phyloP scores from a whole-genome alignment of 306 rosid genomes.

The Inga leiocalycina region DNA sequence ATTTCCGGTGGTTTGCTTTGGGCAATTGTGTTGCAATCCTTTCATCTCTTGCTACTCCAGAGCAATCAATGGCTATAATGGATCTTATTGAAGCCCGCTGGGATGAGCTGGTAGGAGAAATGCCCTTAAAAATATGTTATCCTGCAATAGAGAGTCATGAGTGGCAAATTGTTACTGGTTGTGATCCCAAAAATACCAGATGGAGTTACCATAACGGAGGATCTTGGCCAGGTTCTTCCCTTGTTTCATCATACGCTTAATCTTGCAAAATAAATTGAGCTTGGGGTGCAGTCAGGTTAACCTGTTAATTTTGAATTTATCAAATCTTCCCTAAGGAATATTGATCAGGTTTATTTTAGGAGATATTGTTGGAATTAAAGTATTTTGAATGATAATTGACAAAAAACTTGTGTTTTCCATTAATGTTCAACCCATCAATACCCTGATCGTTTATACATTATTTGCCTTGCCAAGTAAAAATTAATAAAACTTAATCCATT shows the following conservation, averaged over 20 bases:
- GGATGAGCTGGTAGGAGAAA: slow-evolving; percentile 96
- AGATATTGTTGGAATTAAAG: not conserved
- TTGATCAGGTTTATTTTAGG: not conserved
- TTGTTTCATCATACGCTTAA: slow-evolving; percentile 30
- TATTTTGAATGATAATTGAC: not conserved
- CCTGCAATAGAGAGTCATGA: slow-evolving; percentile 93
- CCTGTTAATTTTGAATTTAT: not conserved
- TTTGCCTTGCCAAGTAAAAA: not conserved
- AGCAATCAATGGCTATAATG: slow-evolving; percentile 92
- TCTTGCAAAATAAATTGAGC: slow-evolving; percentile 27
- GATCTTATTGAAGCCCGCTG: slow-evolving; percentile 92
- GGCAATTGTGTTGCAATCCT: slow-evolving; percentile 91
- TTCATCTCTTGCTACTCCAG: slow-evolving; percentile 85
- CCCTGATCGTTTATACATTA: not conserved
- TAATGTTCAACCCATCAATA: not conserved
- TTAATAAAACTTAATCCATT: not conserved
- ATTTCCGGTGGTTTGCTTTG: slow-evolving; percentile 91
- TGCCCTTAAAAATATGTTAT: slow-evolving; percentile 82
- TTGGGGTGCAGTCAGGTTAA: not conserved
- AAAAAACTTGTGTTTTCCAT: not conserved
- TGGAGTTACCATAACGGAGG: slow-evolving; percentile 99
- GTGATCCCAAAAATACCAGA: slow-evolving; percentile 95
- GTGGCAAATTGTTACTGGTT: slow-evolving; percentile 89
- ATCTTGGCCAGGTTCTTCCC: slow-evolving; percentile 90
- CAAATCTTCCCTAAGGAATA: not conserved